Evolutionary conservation across 2,329 filamentous ascomycete genomes (phyloP), one percentile per base, ranked within the genome.

Genomic region (Sarocladium strictum): DNA sequence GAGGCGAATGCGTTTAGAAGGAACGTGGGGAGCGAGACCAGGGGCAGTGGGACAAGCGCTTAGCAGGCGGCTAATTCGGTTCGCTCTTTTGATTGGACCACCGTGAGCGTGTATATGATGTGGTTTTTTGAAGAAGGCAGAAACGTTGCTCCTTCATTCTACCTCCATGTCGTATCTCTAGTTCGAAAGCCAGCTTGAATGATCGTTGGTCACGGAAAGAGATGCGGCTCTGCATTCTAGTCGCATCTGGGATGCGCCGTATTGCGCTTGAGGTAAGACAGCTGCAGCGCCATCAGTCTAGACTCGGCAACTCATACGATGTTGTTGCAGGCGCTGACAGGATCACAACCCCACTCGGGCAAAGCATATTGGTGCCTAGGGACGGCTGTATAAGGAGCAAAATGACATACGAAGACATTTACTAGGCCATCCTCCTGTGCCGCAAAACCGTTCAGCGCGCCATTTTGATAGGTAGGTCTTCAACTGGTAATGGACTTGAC

Each of bases 41-140:
- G 47, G 47, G 43, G n/a, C 32, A 17, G 47, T 51, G 27, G 47
- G 47, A 51, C 47, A 47, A 24, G 47, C 47, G 47, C 47, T 51
- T 51, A 51, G n/a, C 29, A 51, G 27, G 47, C 47, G 47, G 47
- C 47, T 51, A 51, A 35, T 33, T 21, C 24, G 15, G 3, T 33
- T 51, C 47, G n/a, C n/a, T n/a, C 7, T 5, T 35, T n/a, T 51
- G 26, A 51, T 51, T 51, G 47, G 47, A 49, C 26, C 43, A n/a
- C 26, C 23, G 23, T 32, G 32, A 49, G 43, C 23, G 17, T 32
- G 29, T 32, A 32, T 32, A n/a, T n/a, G n/a, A n/a, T n/a, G n/a
- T n/a, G n/a, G n/a, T n/a, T n/a, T n/a, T n/a, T n/a, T n/a, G n/a
- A n/a, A n/a, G n/a, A n/a, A n/a, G n/a, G n/a, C n/a, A n/a, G n/a